phyloP scores from a whole-genome alignment of 805 yeast species.

The Metschnikowia cerradonensis region DNA sequence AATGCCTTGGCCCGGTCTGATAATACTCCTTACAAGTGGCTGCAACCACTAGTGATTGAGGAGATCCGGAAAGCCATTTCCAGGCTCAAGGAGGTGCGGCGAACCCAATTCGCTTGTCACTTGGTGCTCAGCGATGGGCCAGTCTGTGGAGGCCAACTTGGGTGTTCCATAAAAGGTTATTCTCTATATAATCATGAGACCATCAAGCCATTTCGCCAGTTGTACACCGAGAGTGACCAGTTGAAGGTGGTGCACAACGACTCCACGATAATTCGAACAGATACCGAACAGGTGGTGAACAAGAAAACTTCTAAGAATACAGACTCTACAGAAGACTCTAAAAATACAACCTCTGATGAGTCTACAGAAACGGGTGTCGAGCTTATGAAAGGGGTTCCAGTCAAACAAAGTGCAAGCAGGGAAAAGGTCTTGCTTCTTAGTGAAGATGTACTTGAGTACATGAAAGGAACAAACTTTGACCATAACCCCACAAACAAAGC shows the following conservation, averaged over 20 bases:
- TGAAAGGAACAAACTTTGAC: conserved; percentile 34
- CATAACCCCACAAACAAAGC: conserved; percentile 19
- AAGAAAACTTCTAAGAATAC: neutral
- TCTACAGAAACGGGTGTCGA: neutral
- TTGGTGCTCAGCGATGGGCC: conserved; percentile 51
- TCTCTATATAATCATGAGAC: conserved; percentile 55
- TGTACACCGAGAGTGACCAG: conserved; percentile 51
- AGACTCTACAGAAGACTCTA: too few species aligned
- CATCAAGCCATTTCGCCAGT: conserved; percentile 44
- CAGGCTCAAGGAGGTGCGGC: conserved; percentile 55
- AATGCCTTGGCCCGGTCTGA: conserved; percentile 1
- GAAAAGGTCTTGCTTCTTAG: conserved; percentile 24
- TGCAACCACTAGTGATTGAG: conserved; percentile 11
- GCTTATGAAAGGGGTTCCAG: conserved; percentile 21
- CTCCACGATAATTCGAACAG: conserved; percentile 7
- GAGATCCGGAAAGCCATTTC: conserved; percentile 47
- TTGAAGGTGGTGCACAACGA: conserved; percentile 46
- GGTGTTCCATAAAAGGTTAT: conserved; percentile 70
- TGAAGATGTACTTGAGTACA: conserved; percentile 23
- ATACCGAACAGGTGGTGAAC: conserved; percentile 23
- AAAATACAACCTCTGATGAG: too few species aligned
- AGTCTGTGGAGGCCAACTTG: conserved; percentile 34
- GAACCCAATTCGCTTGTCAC: conserved; percentile 61
- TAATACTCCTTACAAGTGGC: conserved; percentile 8
- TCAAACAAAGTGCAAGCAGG: conserved; percentile 10